Conservation (phyloP, 1,284 basidiomycete genomes). For the Tilletia horrida region DNA sequence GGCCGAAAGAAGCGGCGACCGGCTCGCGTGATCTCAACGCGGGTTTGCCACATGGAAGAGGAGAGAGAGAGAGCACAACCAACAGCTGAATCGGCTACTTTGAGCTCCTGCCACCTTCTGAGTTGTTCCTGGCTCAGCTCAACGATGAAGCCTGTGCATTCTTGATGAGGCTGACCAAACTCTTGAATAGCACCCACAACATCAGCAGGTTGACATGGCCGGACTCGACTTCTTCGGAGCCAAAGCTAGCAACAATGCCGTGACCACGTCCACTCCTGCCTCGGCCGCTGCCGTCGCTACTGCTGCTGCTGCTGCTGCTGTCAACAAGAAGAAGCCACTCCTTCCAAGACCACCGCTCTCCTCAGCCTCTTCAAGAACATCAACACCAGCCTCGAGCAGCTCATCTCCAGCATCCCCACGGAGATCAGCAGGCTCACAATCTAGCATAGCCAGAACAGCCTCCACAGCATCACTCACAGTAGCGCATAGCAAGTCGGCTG, state of each 20-base stretch:
- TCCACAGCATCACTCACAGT: neutral
- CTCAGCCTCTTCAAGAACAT: neutral
- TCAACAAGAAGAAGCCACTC: neutral
- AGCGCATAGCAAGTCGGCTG: neutral
- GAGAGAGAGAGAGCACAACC: no score
- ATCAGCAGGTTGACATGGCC: constrained; percentile 4
- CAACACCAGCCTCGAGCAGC: neutral
- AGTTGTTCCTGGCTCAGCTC: no score
- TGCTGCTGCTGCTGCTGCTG: neutral
- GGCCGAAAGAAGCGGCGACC: no score
- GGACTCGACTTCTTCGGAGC: constrained; percentile 17
- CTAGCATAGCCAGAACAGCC: neutral
- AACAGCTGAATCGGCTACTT: no score
- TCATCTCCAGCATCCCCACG: neutral
- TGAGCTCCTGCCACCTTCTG: no score
- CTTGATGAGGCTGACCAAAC: no score
- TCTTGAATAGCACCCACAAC: no score
- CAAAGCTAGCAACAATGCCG: neutral
- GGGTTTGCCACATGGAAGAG: no score
- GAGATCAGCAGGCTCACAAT: neutral
- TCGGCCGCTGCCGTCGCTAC: neutral
- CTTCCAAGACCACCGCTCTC: neutral
- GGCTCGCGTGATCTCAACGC: no score
- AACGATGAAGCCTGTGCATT: no score
- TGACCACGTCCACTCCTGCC: neutral